phyloP scores from a whole-genome alignment of 1,139 yeast species.

The Chernovozyma sophiae-reginae region DNA sequence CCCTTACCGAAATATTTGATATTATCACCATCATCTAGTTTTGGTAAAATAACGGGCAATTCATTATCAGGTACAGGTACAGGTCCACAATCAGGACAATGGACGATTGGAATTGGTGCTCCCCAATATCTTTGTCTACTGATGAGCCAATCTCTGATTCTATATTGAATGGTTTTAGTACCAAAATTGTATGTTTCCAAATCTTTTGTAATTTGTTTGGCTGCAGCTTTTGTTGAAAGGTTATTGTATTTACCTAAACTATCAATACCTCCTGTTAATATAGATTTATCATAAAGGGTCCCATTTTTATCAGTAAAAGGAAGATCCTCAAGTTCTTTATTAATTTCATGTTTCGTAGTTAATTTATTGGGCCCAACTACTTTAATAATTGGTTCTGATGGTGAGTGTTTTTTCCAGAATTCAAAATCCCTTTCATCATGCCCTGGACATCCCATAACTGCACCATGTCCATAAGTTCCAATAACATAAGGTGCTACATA shows the following conservation, averaged over 20 bases:
- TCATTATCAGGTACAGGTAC: constrained; percentile 87
- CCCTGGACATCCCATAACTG: constrained; percentile 98
- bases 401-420: constrained; percentile 70
- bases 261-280: constrained; percentile 21
- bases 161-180: constrained; percentile 46
- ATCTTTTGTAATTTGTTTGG: constrained; percentile 37
- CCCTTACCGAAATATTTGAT: constrained; percentile 47
- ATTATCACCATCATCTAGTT: constrained; percentile 33
- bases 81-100: constrained; percentile 79
- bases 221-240: constrained; percentile 47
- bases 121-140: constrained; percentile 98
- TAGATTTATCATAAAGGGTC: constrained; percentile 35
- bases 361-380: constrained; percentile 38
- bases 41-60: constrained; percentile 78
- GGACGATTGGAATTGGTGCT: constrained; percentile 92
- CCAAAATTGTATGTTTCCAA: constrained; percentile 45
- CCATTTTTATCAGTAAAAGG: constrained; percentile 57
- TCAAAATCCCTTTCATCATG: constrained; percentile 81
- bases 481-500: constrained; percentile 90
- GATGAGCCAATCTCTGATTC: constrained; percentile 88
- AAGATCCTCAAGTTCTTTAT: constrained; percentile 9
- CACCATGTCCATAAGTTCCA: constrained; percentile 79
- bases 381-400: constrained; percentile 34
- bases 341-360: constrained; percentile 3
- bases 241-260: constrained; percentile 53